These are phyloP conservation scores for Podospora pseudocomata DNA, from an alignment of 495 filamentous ascomycete genomes.

Conservation along the genomic window DNA sequence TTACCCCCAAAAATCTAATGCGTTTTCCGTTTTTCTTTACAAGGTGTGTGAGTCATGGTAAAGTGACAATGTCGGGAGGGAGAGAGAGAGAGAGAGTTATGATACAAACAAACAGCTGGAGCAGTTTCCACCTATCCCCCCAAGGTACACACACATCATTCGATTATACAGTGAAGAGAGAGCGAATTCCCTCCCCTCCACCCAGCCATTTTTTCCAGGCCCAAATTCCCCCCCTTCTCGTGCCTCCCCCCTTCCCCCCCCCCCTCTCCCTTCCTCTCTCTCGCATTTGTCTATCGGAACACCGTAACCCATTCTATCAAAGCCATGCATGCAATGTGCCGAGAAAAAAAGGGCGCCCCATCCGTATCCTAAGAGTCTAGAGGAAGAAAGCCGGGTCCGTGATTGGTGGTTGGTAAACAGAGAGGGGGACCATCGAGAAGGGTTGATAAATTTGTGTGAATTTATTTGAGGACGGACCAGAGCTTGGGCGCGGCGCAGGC, in stretches of 20 bases:
- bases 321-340: conserved; percentile 1
- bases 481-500: conserved; percentile 94
- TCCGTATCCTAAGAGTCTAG: neutral
- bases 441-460: neutral
- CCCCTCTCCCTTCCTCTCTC: neutral
- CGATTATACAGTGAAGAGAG: neutral
- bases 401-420: neutral
- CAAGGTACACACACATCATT: neutral
- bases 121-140: neutral
- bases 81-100: neutral
- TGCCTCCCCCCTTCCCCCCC: neutral
- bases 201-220: neutral
- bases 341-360: neutral
- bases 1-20: conserved; percentile 2
- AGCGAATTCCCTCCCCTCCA: neutral
- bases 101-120: neutral
- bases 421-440: neutral
- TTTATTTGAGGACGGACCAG: conserved; percentile 84
- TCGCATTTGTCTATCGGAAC: neutral
- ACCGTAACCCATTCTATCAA: neutral
- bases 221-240: neutral
- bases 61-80: neutral
- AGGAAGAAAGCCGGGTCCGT: neutral
- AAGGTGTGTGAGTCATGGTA: neutral
- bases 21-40: neutral